Percentiles rank a stretch among this genome's conserved stretches.
Evolutionary conservation across 2,329 filamentous ascomycete species (phyloP).

Genomic region (Epichloe glyceriae): DNA sequence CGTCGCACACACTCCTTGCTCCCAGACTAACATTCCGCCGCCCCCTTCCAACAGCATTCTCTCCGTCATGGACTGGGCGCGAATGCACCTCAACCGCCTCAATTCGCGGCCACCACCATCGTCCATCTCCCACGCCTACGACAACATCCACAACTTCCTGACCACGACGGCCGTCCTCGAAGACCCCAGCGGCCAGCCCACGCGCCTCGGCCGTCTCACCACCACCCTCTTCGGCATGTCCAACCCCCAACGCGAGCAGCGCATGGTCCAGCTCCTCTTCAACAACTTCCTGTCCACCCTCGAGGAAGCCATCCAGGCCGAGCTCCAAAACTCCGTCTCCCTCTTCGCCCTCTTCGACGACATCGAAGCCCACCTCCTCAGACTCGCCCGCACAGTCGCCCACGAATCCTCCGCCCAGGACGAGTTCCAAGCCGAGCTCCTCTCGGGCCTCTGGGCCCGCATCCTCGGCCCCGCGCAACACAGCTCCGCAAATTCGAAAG

Average conservation of each 20-base stretch:
- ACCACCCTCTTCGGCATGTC: slow-evolving; percentile 69
- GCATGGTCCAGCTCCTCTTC: slow-evolving; percentile 70
- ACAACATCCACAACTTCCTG: slow-evolving; percentile 71
- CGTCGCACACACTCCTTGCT: no score
- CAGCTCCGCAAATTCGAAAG: slow-evolving; percentile 83
- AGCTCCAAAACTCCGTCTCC: slow-evolving; percentile 66
- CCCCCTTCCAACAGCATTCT: slow-evolving; percentile 47
- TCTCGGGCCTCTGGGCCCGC: slow-evolving; percentile 74
- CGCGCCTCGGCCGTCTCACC: slow-evolving; percentile 53
- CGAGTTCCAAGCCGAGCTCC: slow-evolving; percentile 64
- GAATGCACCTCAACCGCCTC: slow-evolving; percentile 65
- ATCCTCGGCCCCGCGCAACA: slow-evolving; percentile 62
- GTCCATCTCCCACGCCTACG: slow-evolving; percentile 55
- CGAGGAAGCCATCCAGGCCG: slow-evolving; percentile 77
- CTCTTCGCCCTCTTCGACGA: slow-evolving; percentile 85
- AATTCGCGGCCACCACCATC: slow-evolving; percentile 44
- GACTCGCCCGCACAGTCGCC: slow-evolving; percentile 71
- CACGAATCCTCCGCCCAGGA: slow-evolving; percentile 76
- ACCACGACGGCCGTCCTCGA: slow-evolving; percentile 50
- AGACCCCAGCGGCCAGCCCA: slow-evolving; percentile 42
- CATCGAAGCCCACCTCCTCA: slow-evolving; percentile 82
- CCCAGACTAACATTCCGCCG: neutral
- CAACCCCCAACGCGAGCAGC: slow-evolving; percentile 64
- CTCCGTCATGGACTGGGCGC: slow-evolving; percentile 93
- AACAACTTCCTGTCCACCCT: slow-evolving; percentile 76